phyloP scores from a whole-genome alignment of 192 early-diverging fungal genomes.

The Coemansia sp. region DNA sequence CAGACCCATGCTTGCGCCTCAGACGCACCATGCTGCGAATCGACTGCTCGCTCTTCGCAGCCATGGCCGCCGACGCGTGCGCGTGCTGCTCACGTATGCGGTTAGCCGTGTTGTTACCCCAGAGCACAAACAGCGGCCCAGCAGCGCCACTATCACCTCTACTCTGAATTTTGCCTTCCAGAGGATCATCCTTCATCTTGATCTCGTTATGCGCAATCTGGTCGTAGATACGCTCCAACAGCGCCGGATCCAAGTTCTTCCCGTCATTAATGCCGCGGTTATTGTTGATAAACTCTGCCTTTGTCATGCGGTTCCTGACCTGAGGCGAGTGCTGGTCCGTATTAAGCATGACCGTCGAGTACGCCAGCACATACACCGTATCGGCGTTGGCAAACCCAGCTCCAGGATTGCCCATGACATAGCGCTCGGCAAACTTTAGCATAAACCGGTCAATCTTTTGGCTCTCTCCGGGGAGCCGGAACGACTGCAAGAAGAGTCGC shows the following conservation, averaged over 20 bases:
- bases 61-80: slow-evolving; percentile 67
- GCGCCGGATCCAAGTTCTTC: slow-evolving; percentile 70
- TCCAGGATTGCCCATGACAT: slow-evolving; percentile 77
- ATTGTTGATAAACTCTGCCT: slow-evolving; percentile 83
- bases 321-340: slow-evolving; percentile 90
- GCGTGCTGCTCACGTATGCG: slow-evolving; percentile 61
- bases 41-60: slow-evolving; percentile 69
- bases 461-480: slow-evolving; percentile 89
- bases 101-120: slow-evolving; percentile 44
- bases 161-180: slow-evolving; percentile 37
- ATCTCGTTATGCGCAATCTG: slow-evolving; percentile 86
- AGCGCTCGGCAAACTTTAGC: slow-evolving; percentile 96
- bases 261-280: slow-evolving; percentile 94
- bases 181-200: slow-evolving; percentile 87
- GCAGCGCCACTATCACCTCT: slow-evolving; percentile 38
- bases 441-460: slow-evolving; percentile 98
- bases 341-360: slow-evolving; percentile 92
- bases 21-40: slow-evolving; percentile 64
- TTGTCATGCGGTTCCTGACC: slow-evolving; percentile 84
- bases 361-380: slow-evolving; percentile 91
- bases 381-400: slow-evolving; percentile 86
- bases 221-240: slow-evolving; percentile 76
- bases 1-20: slow-evolving; percentile 31
- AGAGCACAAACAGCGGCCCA: slow-evolving; percentile 47
- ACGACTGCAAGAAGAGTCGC: slow-evolving; percentile 80